These are phyloP conservation scores for Puccinia brachypodii DNA, from an alignment of 1,284 basidiomycete genomes.

Conservation along the genomic window DNA sequence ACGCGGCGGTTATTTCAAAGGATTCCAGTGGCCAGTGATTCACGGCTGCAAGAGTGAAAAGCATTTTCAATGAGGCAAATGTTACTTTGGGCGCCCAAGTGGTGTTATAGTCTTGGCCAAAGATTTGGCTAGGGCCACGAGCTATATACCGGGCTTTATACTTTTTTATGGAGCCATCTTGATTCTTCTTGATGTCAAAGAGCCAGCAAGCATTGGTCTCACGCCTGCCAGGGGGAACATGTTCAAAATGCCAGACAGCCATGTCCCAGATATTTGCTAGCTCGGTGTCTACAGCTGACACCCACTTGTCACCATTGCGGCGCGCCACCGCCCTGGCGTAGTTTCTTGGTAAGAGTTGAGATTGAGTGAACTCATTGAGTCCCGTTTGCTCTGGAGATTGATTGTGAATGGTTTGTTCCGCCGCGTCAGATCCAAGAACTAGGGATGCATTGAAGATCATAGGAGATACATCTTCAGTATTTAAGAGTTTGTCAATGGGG, in stretches of 20 bases:
- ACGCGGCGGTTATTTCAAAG: constrained; percentile 35
- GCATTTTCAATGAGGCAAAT: constrained; percentile 9
- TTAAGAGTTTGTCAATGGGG: not conserved
- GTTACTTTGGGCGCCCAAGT: constrained; percentile 16
- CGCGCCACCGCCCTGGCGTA: not conserved
- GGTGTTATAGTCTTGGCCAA: constrained; percentile 17
- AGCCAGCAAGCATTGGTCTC: constrained; percentile 32
- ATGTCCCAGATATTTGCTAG: not conserved
- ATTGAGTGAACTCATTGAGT: not conserved
- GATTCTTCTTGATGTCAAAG: constrained; percentile 27
- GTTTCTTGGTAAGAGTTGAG: not conserved
- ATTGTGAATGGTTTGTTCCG: not conserved
- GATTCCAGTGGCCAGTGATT: not conserved
- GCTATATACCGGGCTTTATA: constrained; percentile 20
- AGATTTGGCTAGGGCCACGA: not conserved
- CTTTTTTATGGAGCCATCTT: constrained; percentile 12
- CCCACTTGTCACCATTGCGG: not conserved
- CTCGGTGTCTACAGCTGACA: not conserved
- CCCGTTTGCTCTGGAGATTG: not conserved
- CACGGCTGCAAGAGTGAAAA: not conserved
- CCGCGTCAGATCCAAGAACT: not conserved
- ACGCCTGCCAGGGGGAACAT: not conserved
- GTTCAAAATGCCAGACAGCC: constrained; percentile 14
- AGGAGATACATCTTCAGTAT: not conserved
- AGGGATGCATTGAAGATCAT: not conserved